Base-by-base conservation (phyloP, 1,284 basidiomycete species). In the Lignosus rhinocerotis region DNA sequence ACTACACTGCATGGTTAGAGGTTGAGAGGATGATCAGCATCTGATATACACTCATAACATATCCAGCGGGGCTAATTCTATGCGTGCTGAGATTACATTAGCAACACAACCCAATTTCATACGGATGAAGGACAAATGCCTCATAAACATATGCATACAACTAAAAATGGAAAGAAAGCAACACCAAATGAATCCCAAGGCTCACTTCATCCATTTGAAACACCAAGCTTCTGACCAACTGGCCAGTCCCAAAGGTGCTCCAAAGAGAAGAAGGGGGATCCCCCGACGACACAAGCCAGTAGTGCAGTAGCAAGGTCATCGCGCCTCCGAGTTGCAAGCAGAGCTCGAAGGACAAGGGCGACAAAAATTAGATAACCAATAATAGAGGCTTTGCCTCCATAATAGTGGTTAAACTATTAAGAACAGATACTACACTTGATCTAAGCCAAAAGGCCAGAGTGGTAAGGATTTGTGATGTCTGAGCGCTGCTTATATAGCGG, bases 401-500 rank as follows among this genome's bases (percentile, higher is more conserved):
- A 85, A 85, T 85, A 86, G 83, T 83, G 82, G 82, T 85, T 86
- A 85, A 85, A 84, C 84, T 85, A 85, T 86, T 86, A 89, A 90
- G 87, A 89, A 90, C 87, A 90, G 87, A 90, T 92, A 92, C 91
- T 92, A 93, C 90, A 93, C 90, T 92, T 93, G 90, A 91, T 92
- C 90, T 90, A 93, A 92, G 88, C 90, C 90, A 90, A 91, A 90
- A 88, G 91, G 90, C 87, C 91, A 92, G 86, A 93, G 88, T 88
- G 87, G 86, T 88, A 78, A 67, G 47, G 49, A 60, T 38, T 21
- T 30, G n/a, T 1, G 36, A 50, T 41, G 56, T 48, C 32, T 2
- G 50, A 16, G 14, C 30, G 53, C 7, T 19, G 50, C 0, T 43
- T 56, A 51, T 58, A 61, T 61, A 61, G 17, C 3, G 7, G 2